Evolutionary conservation across 2,329 filamentous ascomycete species (phyloP), one percentile per base, ranked within the genome.

Genomic region (Aureobasidium sp.): DNA sequence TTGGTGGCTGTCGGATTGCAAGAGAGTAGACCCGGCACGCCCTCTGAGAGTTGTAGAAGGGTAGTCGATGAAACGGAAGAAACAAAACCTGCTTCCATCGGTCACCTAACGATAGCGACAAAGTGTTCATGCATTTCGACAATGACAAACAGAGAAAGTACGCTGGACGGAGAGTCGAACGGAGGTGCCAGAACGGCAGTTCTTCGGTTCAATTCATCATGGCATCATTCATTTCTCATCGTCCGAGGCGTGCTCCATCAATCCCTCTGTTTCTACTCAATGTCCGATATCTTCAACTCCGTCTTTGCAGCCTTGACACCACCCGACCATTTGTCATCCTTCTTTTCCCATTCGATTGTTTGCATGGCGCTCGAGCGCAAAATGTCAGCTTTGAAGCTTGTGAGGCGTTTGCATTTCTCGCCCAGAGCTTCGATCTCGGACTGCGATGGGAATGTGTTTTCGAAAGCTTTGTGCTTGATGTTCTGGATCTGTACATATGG

Each of bases 311-410:
- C 48, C 17, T 60, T 57, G 20, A 64, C 68, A 39, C 70, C 70
- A n/a, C 71, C 70, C 9, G 64, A 61, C 72, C 72, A 74, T 49
- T 68, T 69, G 15, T 67, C 69, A 39, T 68, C 65, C 37, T 71
- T 70, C 56, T 67, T 71, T 51, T 69, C 65, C 71, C 72, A 75
- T 8, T 72, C 70, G 29, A 75, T 67, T 17, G 69, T 67, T 11
- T 70, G 71, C 34, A 74, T 68, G 25, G 65, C 70, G 5, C 67
- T 70, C 8, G 71, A 72, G 15, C 74, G 69, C 59, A 76, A 64
- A 17, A 76, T 68, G 47, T 70, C 75, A 12, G 70, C 74, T 63
- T 73, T 73, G 68, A 77, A 74, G 55, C 66, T 70, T 29, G 68
- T 67, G 36, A 77, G 65, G 44, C 74, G 74, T 14, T 67, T 66